Percentiles rank a stretch among this genome's conserved stretches.
Evolutionary conservation across 768 basidiomycete genomes (phyloP).

Genomic region (Sistotremastrum suecicum): DNA sequence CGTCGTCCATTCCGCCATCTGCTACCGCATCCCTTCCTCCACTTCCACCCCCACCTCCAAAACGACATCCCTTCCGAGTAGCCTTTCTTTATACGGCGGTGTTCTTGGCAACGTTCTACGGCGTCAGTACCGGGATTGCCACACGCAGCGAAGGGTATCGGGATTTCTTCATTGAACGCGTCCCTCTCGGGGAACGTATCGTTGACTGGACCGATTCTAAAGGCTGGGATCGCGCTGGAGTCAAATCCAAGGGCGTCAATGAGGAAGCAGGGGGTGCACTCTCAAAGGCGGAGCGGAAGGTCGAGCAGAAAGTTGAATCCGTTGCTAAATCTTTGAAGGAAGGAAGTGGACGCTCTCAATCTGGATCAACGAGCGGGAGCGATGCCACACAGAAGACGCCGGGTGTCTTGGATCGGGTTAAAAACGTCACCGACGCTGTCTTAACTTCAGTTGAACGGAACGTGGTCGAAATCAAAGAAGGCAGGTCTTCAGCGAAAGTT

Average conservation of each 20-base stretch:
- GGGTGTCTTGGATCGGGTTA: no score
- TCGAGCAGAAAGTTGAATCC: conserved; percentile 26
- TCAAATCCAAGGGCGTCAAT: conserved; percentile 11
- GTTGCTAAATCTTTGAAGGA: conserved; percentile 25
- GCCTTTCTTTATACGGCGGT: conserved; percentile 56
- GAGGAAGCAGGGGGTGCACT: conserved; percentile 20
- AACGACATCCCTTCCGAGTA: conserved; percentile 37
- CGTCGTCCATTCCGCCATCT: no score
- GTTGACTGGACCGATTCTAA: conserved; percentile 71
- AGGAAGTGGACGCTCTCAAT: conserved; percentile 30
- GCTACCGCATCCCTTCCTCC: conserved; percentile 3
- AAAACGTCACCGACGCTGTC: background rate
- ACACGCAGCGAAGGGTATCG: conserved; percentile 70
- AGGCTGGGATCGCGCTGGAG: conserved; percentile 48
- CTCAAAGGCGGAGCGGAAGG: conserved; percentile 19
- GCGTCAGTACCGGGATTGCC: conserved; percentile 64
- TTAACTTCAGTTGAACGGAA: conserved; percentile 7
- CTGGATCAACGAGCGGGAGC: conserved; percentile 22
- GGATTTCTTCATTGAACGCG: conserved; percentile 69
- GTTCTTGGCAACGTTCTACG: conserved; percentile 65
- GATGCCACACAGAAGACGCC: background rate
- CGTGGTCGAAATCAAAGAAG: conserved; percentile 13
- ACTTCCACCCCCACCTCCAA: conserved; percentile 17
- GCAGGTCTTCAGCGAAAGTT: conserved; percentile 28
- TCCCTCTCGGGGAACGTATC: conserved; percentile 66